Conservation (phyloP, 2,329 filamentous ascomycete species). For the Calonectria pauciramosa region DNA sequence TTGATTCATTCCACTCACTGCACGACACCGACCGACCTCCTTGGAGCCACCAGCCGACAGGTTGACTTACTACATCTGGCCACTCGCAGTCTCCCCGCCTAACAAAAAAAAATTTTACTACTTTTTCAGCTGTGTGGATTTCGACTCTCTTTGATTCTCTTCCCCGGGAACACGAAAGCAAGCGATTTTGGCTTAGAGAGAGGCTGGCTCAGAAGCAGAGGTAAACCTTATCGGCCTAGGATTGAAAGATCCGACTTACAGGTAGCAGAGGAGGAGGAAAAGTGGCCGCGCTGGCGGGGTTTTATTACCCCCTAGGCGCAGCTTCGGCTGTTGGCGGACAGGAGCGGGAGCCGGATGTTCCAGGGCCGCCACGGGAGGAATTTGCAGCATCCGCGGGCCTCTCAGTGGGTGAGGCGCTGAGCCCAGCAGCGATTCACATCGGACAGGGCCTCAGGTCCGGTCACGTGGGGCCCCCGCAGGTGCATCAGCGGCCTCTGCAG, state of each 20-base stretch:
- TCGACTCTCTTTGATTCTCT: not conserved
- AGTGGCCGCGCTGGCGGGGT: constrained; percentile 35
- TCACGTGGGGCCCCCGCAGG: constrained; percentile 18
- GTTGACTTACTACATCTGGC: constrained; percentile 8
- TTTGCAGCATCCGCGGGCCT: constrained; percentile 13
- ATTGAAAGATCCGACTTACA: constrained; percentile 13
- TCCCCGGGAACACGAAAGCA: not conserved
- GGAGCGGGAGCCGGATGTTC: constrained; percentile 21
- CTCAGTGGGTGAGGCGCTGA: constrained; percentile 8
- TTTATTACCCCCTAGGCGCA: constrained; percentile 29
- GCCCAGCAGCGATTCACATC: constrained; percentile 7
- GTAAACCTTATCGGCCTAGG: not conserved
- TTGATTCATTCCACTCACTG: not conserved
- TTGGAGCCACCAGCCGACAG: not conserved
- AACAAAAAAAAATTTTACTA: too few species aligned
- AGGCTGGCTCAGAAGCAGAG: not conserved
- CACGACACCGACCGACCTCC: not conserved
- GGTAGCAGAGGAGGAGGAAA: not conserved
- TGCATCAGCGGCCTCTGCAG: constrained; percentile 5
- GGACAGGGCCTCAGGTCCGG: constrained; percentile 6
- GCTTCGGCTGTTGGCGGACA: constrained; percentile 28
- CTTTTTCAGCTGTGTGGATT: not conserved
- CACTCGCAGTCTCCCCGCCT: not conserved
- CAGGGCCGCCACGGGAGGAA: constrained; percentile 24
- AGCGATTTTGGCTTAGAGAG: not conserved